Conservation (phyloP, 192 early-diverging fungal species). For the Rhizoclosmatium sp. region DNA sequence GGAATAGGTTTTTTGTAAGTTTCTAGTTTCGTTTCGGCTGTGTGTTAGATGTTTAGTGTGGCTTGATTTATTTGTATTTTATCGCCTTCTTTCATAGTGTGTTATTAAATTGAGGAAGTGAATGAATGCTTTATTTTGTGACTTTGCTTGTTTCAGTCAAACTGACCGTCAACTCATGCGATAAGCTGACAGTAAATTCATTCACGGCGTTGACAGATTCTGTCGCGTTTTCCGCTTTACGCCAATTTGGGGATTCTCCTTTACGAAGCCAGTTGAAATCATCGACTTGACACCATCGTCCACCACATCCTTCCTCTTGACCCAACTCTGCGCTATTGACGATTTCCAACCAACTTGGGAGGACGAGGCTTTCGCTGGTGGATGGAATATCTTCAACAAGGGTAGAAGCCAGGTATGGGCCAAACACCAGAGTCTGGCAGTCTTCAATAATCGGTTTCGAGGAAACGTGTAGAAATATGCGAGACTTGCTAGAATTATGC, state of each 20-base stretch:
- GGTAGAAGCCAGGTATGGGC: constrained; percentile 51
- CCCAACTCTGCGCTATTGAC: constrained; percentile 25
- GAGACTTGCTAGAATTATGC: constrained; percentile 73
- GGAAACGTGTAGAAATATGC: constrained; percentile 72
- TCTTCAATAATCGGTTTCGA: constrained; percentile 91
- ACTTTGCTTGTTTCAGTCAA: too few relatives aligned
- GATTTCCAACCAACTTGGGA: constrained; percentile 43
- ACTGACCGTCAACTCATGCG: too few relatives aligned
- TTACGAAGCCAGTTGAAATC: constrained; percentile 93
- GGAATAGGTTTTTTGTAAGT: background rate
- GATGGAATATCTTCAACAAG: constrained; percentile 30
- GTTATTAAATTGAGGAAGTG: too few relatives aligned
- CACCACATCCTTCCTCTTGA: constrained; percentile 43
- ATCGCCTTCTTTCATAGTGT: too few relatives aligned
- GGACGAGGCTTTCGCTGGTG: background rate
- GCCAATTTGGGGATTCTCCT: constrained; percentile 82
- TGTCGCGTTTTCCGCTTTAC: background rate
- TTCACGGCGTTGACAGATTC: too few relatives aligned
- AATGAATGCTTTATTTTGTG: too few relatives aligned
- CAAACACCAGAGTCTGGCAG: constrained; percentile 74
- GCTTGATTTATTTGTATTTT: too few relatives aligned
- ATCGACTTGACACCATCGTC: constrained; percentile 71
- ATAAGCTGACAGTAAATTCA: too few relatives aligned
- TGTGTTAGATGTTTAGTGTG: background rate
- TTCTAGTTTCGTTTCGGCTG: background rate